phyloP scores from a whole-genome alignment of 495 filamentous ascomycete species.

The Letharia lupina region DNA sequence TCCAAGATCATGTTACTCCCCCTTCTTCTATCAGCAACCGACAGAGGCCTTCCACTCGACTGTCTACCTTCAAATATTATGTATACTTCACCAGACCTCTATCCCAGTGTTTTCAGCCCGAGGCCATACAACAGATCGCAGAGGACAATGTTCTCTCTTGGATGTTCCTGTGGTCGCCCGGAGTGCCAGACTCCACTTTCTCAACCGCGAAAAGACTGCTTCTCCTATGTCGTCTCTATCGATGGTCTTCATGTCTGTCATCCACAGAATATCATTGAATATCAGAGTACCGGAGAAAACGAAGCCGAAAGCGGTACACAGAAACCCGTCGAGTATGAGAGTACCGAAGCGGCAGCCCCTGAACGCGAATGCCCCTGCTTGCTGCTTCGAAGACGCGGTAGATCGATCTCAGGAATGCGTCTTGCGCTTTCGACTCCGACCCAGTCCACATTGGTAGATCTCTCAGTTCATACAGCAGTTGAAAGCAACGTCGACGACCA shows the following conservation, averaged over 20 bases:
- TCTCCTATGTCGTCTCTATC: neutral
- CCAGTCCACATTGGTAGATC: neutral
- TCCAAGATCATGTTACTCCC: neutral
- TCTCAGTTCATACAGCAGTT: neutral
- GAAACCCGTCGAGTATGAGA: neutral
- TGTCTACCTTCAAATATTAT: neutral
- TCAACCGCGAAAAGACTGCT: neutral
- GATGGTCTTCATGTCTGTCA: neutral
- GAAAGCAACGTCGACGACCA: neutral
- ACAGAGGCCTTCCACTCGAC: neutral
- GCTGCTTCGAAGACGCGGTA: conserved; percentile 6
- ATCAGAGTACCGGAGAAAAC: neutral
- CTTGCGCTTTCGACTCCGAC: neutral
- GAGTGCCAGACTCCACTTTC: neutral
- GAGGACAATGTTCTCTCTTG: neutral
- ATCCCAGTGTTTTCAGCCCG: neutral
- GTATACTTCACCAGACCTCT: neutral
- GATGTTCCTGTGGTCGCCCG: neutral
- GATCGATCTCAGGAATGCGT: neutral
- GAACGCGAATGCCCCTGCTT: neutral
- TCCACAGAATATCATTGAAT: neutral
- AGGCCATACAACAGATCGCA: neutral
- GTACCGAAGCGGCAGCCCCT: neutral
- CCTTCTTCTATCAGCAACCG: neutral
- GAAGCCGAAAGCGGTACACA: neutral